Conservation (phyloP, 2,329 filamentous ascomycete genomes). For the Fusarium hostae region DNA sequence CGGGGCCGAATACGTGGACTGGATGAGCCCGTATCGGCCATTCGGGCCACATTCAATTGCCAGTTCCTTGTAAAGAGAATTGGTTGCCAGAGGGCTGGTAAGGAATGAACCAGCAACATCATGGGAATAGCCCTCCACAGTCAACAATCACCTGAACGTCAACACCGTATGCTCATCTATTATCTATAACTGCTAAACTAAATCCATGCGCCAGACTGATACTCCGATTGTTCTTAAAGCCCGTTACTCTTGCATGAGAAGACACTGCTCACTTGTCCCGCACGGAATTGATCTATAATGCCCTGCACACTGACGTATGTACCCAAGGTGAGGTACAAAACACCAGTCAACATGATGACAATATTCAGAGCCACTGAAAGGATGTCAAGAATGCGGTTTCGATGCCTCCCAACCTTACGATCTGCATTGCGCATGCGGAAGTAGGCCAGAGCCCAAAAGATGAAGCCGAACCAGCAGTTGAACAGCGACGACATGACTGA, state of each 20-base stretch:
- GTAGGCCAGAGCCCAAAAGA: conserved; percentile 89
- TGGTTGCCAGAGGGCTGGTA: not conserved
- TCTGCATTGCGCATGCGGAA: conserved; percentile 78
- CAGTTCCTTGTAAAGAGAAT: not conserved
- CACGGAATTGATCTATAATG: conserved; percentile 78
- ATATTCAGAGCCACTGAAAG: conserved; percentile 75
- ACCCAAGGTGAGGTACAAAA: conserved; percentile 82
- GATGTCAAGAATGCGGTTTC: conserved; percentile 61
- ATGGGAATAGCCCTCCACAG: not conserved
- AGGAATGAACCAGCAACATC: not conserved
- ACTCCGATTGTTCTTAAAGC: conserved; percentile 52
- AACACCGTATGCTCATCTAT: not conserved
- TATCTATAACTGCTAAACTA: not conserved
- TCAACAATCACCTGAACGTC: not conserved
- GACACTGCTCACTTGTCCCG: conserved; percentile 72
- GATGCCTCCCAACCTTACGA: conserved; percentile 60
- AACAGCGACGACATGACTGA: conserved; percentile 86
- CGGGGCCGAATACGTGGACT: too few relatives aligned
- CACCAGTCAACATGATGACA: conserved; percentile 75
- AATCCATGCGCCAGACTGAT: not conserved
- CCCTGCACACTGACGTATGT: conserved; percentile 82
- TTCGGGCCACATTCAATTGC: accelerated
- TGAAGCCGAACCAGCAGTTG: conserved; percentile 93
- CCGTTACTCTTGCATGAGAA: conserved; percentile 82
- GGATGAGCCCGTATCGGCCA: accelerated